Evolutionary conservation across 1,139 yeast species (phyloP), one percentile per base, ranked within the genome.

Genomic region (Pichia sp.): DNA sequence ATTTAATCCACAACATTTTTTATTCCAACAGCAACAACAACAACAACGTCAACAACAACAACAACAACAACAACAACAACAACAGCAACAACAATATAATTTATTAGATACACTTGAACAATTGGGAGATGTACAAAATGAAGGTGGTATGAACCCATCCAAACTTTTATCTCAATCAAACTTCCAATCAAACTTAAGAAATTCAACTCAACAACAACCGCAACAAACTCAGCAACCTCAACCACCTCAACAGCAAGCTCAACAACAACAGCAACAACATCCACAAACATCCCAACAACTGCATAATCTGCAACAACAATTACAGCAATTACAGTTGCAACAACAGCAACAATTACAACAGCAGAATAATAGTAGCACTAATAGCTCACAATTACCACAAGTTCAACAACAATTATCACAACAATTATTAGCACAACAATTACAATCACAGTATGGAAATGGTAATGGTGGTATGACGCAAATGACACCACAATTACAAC

Each of bases 141-240:
- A 55, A 7, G 64, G 60, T 13, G 58, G 62, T 24, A 39, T 68
- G 44, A 64, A 59, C 42, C 64, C 68, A 13, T 59, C 71, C 0
- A 65, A 68, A 29, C 51, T 68, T 36, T 46, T 69, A 39, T 67
- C 70, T 1, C 73, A 69, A 48, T 60, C 69, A 1, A 56, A 71
- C 42, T 69, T 66, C 50, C 76, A 70, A 45, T 69, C 70, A 27
- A 56, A 65, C 38, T 50, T 57, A 1, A 58, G 55, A 45, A 57
- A 50, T n/a, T 54, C 49, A 9, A 57, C 54, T 24, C 59, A 53
- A 45, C 58, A 55, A 40, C 50, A 39, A 40, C 47, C 42, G 11
- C 47, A 44, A 23, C 58, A 52, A 3, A 29, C 46, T 9, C 54
- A 52, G 45, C 55, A 49, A 39, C 8, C 53, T 41, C 59, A 46